phyloP scores from a whole-genome alignment of 176 grass and related monocot genomes.

The Rhynchospora pubera region DNA sequence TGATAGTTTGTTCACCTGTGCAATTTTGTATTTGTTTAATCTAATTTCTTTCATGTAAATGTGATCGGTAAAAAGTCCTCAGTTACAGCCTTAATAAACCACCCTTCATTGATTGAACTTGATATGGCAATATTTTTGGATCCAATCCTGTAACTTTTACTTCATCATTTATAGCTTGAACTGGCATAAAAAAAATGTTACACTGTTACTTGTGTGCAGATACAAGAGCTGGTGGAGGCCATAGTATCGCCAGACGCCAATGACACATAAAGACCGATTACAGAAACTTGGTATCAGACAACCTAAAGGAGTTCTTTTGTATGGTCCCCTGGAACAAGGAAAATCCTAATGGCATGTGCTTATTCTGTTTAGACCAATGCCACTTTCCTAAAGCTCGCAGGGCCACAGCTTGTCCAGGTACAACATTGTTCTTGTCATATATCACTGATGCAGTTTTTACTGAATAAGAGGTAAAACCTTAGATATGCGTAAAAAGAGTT shows the following conservation, averaged over 20 bases:
- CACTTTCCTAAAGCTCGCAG: constrained; percentile 86
- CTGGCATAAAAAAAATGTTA: constrained; percentile 12
- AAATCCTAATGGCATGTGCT: constrained; percentile 89
- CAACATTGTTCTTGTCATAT: neutral
- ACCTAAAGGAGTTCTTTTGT: constrained; percentile 88
- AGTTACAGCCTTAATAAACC: neutral
- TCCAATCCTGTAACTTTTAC: neutral
- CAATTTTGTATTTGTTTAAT: neutral
- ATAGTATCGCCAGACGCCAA: constrained; percentile 88
- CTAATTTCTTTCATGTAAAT: neutral
- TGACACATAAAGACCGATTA: constrained; percentile 89
- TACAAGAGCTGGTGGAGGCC: constrained; percentile 94
- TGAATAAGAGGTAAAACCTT: too few species aligned
- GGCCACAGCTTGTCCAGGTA: constrained; percentile 87
- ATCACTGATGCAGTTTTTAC: too few species aligned
- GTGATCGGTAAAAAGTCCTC: neutral
- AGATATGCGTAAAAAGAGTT: too few species aligned
- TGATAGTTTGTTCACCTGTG: neutral
- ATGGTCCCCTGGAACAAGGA: too few species aligned
- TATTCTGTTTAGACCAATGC: constrained; percentile 90
- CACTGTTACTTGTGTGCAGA: constrained; percentile 38
- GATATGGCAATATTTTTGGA: neutral
- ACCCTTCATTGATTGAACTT: neutral
- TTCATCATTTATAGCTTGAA: neutral
- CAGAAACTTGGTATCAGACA: constrained; percentile 85